Percentiles rank a stretch among this genome's conserved stretches.
Evolutionary conservation across 116 monocot species (phyloP).

Genomic region (Dioscorea cayenensis): DNA sequence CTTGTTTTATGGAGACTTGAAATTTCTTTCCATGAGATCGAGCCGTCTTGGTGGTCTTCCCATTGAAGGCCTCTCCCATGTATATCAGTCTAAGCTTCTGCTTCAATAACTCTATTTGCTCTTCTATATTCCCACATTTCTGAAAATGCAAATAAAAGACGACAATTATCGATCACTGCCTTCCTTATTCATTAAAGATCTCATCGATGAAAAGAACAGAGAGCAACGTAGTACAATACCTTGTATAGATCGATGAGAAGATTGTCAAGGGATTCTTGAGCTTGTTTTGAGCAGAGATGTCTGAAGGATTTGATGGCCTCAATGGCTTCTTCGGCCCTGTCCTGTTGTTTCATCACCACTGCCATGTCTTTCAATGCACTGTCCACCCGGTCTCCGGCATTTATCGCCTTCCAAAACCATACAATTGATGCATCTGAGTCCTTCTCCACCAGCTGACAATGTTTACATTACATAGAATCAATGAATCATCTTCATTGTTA

Average conservation of each 20-base stretch:
- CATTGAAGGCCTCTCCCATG: conserved; percentile 21
- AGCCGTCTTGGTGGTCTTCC: conserved; percentile 22
- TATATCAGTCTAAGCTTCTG: conserved; percentile 21
- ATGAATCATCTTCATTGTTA: neutral
- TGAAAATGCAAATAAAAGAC: neutral
- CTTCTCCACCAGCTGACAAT: conserved; percentile 21
- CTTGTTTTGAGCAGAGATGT: conserved; percentile 15
- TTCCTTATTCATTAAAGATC: neutral
- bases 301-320: conserved; percentile 27
- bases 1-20: conserved; percentile 24
- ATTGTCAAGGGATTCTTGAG: conserved; percentile 26
- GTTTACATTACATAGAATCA: neutral
- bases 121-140: conserved; percentile 25
- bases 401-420: conserved; percentile 34
- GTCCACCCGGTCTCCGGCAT: conserved; percentile 15
- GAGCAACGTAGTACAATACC: conserved; percentile 1
- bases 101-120: conserved; percentile 26
- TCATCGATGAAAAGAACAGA: neutral
- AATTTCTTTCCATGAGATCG: conserved; percentile 32
- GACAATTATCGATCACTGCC: neutral
- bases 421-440: conserved; percentile 14
- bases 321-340: conserved; percentile 22
- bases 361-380: conserved; percentile 30
- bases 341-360: conserved; percentile 27
- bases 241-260: conserved; percentile 30